These are phyloP conservation scores for Pseudozyma hubeiensis DNA, from an alignment of 1,284 basidiomycete species.

Conservation along the genomic window DNA sequence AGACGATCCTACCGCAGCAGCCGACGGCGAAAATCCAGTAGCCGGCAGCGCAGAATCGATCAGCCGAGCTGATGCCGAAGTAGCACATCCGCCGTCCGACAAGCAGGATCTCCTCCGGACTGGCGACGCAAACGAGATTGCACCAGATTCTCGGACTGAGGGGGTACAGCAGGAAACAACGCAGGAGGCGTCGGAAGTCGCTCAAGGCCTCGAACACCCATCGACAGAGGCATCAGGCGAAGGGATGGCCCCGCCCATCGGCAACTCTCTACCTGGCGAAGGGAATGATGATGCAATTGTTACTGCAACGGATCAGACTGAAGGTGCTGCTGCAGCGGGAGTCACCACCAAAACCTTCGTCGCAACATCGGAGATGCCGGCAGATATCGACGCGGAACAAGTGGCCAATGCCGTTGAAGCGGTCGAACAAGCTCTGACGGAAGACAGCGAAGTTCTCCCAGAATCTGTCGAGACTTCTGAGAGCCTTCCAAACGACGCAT, in stretches of 20 bases:
- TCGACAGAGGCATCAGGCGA: too few relatives aligned
- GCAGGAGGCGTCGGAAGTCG: too few relatives aligned
- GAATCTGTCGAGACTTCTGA: not conserved
- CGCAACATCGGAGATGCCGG: not conserved
- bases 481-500: not conserved
- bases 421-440: constrained; percentile 9
- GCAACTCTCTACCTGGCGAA: not conserved
- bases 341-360: not conserved
- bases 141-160: not conserved
- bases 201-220: too few relatives aligned
- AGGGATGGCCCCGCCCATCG: too few relatives aligned
- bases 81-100: too few relatives aligned
- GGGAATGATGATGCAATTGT: not conserved
- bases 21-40: too few relatives aligned
- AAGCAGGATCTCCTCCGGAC: too few relatives aligned
- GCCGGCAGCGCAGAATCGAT: too few relatives aligned
- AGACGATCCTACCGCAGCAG: too few relatives aligned
- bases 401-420: constrained; percentile 7
- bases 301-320: too few relatives aligned
- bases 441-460: not conserved
- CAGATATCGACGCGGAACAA: not conserved
- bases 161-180: not conserved
- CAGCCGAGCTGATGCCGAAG: too few relatives aligned
- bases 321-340: not conserved
- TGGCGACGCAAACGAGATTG: too few relatives aligned